Conservation (phyloP, 805 yeast genomes). For the Nakazawaea anatomiae region DNA sequence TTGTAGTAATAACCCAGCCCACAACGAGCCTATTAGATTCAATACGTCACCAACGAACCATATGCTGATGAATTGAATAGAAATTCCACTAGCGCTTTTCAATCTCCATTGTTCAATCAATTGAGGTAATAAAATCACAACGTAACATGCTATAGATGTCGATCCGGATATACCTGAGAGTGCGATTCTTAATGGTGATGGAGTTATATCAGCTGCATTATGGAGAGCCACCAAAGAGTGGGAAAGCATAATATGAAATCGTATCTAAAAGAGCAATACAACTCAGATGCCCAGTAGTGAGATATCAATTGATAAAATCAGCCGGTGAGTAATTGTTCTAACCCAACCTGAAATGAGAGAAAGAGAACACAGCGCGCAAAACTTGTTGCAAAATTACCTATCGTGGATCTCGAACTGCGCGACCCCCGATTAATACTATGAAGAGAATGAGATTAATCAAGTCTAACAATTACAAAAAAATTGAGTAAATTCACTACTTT, state of each 20-base stretch:
- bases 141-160: slow-evolving; percentile 72
- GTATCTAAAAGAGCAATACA: too few species aligned
- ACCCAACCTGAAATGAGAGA: too few species aligned
- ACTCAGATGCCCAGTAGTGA: too few species aligned
- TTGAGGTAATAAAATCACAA: slow-evolving; percentile 71
- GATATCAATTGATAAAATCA: too few species aligned
- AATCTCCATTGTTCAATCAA: slow-evolving; percentile 75
- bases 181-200: slow-evolving; percentile 31
- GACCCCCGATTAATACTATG: not conserved
- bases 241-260: not conserved
- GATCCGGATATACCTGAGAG: slow-evolving; percentile 66
- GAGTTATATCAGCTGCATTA: slow-evolving; percentile 1
- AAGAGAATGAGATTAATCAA: not conserved
- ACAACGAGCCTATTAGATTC: slow-evolving; percentile 60
- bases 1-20: slow-evolving; percentile 67
- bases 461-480: not conserved
- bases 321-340: too few species aligned
- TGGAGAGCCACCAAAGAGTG: not conserved
- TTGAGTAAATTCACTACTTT: not conserved
- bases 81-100: slow-evolving; percentile 71
- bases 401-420: not conserved
- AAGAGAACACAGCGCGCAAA: too few species aligned
- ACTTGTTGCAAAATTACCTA: not conserved
- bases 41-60: slow-evolving; percentile 73
- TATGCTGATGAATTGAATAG: slow-evolving; percentile 57